phyloP scores from a whole-genome alignment of 148 eudicot genomes.

The Fagopyrum esculentum region DNA sequence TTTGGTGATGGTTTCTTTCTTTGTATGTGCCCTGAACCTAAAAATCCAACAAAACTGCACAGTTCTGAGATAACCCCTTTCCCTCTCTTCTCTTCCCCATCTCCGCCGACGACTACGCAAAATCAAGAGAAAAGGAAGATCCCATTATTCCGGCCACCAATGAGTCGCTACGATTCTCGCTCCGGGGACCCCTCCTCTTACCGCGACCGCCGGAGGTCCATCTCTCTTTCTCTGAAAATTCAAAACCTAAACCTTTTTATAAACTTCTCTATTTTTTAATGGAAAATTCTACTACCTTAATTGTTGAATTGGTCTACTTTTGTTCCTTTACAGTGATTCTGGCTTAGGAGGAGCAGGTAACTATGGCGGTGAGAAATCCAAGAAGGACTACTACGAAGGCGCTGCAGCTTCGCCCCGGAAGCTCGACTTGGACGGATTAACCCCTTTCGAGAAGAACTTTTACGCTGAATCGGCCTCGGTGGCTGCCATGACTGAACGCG shows the following conservation, averaged over 20 bases:
- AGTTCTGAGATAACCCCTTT: slow-evolving; percentile 7
- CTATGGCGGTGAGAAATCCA: slow-evolving; percentile 29
- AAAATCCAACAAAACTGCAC: no score
- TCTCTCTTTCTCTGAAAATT: neutral
- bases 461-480: slow-evolving; percentile 61
- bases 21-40: no score
- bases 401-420: slow-evolving; percentile 40
- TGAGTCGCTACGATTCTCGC: slow-evolving; percentile 95
- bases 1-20: no score
- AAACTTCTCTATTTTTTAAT: neutral
- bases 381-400: slow-evolving; percentile 37
- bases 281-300: neutral
- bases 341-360: slow-evolving; percentile 45
- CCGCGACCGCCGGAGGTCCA: slow-evolving; percentile 90
- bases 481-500: slow-evolving; percentile 65
- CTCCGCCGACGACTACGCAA: slow-evolving; percentile 9
- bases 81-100: neutral
- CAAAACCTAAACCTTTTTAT: neutral
- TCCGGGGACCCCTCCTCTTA: slow-evolving; percentile 78
- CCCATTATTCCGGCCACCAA: slow-evolving; percentile 17
- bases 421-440: slow-evolving; percentile 78
- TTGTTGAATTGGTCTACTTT: slow-evolving; percentile 1
- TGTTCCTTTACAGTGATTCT: slow-evolving; percentile 36
- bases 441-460: slow-evolving; percentile 89
- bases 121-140: neutral